Base-by-base conservation (phyloP, 805 yeast species). In the Citeromyces nyonsensis region DNA sequence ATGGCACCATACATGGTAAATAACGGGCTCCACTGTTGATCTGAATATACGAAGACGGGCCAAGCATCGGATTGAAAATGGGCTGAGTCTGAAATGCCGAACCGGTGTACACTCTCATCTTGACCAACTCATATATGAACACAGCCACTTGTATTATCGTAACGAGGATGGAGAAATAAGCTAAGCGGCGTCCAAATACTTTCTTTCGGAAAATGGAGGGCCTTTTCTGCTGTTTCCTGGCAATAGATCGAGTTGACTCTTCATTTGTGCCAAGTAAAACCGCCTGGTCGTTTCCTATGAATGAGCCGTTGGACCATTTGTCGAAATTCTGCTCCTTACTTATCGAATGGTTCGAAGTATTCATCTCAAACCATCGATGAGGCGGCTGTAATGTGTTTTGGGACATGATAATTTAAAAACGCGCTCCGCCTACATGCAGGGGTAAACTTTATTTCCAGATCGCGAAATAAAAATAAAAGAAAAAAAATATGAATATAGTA, bases 11-110 rank as follows among this genome's bases (percentile, higher is more conserved):
- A 45, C 86, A 78, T 0, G 85, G 83, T 2, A 67, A 61, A 47
- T 73, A 78, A 22, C 85, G 49, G 3, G 83, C 75, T 2, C 86
- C 86, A 66, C 73, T 65, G 41, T 72, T 67, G 35, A 78, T 74
- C 44, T 71, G 61, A 1, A 76, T 56, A 42, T 74, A 74, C 0
- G 75, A 54, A 3, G 83, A 74, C 9, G 86, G 86, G 1, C 86
- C 86, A 18, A 78, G 47, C 85, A 78, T 77, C 5, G 85, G 86
- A 46, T 78, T 78, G 56, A 78, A 73, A 38, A 70, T 66, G 4
- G 86, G 86, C 41, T 73, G 50, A 1, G 81, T 72, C 45, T 73
- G 82, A 37, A 78, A 63, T 3, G 77, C 70, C 10, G 67, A 60
- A 2, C 82, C 81, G 0, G 85, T 77, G 29, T 69, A 54, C 5